Base-by-base conservation (phyloP, 148 eudicot species). In the Persicaria maculosa region DNA sequence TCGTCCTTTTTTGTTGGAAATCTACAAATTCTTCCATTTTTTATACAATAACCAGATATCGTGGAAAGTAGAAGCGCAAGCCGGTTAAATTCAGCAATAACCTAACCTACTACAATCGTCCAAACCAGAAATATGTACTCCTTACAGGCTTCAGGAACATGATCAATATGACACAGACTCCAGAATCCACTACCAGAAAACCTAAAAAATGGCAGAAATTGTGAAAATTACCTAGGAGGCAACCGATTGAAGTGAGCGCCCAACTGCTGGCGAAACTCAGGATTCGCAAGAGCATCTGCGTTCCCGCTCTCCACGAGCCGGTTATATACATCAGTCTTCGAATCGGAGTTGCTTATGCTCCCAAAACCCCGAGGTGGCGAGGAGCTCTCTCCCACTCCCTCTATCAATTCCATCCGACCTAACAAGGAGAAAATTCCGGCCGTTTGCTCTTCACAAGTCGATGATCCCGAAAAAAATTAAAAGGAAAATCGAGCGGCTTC, bases 311-410 rank as follows among this genome's bases (percentile, higher is more conserved):
- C 91, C 0, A 93, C 68, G 8, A 93, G 72, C 44, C 97, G 91
- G 82, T 86, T 89, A 57, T 87, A 91, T 9, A 89, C 98, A 75
- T 89, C 92, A 46, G 68, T 86, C 36, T 79, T 70, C 9, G 91
- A 77, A 73, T 91, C 97, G 62, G 77, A 85, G 1, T 79, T 83
- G 45, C 84, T 84, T 14, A 72, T 77, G 43, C 85, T 76, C 36
- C 81, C 83, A 20, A 76, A 80, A 73, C 86, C 86, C 83, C 86
- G 74, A 62, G 92, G 91, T 71, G 98, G 98, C 31, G 98, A 93
- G 25, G 94, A 89, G 67, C 98, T 93, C 81, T 93, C 98, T 0
- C 98, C 98, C 0, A 85, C 92, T 0, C 86, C 98, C 79, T 93
- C 98, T 19, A 76, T 73, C 43, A 90, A 83, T 80, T 90, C 96